Evolutionary conservation across 306 rosid species (phyloP), one percentile per base, ranked within the genome.

Genomic region (Rosa persica): DNA sequence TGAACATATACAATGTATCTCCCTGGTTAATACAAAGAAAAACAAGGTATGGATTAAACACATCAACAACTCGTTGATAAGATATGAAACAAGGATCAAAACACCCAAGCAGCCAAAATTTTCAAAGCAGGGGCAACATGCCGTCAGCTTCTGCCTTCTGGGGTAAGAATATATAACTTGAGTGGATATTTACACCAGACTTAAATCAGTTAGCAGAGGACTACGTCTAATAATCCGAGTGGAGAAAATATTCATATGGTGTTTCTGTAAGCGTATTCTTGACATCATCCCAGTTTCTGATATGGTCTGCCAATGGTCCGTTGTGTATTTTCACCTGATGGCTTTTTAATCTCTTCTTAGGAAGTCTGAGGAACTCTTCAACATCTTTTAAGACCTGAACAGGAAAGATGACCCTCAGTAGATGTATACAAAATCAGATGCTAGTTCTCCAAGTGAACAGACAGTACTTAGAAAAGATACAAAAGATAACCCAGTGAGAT

Each of bases 261-360:
- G 98, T 95, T 73, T 93, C 97, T 1, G 58, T 77, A 34, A 95
- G 92, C 5, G 88, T 81, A 79, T 40, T 86, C 87, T 83, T 91
- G 70, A 95, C 97, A 20, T 91, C 98, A 5, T 91, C 93, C 98
- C 98, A 95, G 86, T 95, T 93, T 77, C 64, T 82, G 76, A 93
- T 80, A 83, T 91, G 93, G 40, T 92, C 93, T 0, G 92, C 88
- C 79, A 92, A 34, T 30, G 87, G 84, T 48, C 98, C 97, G 49
- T 83, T 87, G 77, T 89, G 98, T 82, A 95, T 95, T 86, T 92
- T 92, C 46, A 95, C 90, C 73, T 95, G 98, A 48, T 89, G 89
- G 83, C 98, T 95, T 25, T 40, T 86, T 81, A 95, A 81, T 85
- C 85, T 80, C 93, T 76, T 88, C 79, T 15, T 49, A 2, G 97